Percentiles rank a stretch among this genome's conserved stretches.
Evolutionary conservation across 2,329 filamentous ascomycete genomes (phyloP).

Genomic region (Penicillium paneum): DNA sequence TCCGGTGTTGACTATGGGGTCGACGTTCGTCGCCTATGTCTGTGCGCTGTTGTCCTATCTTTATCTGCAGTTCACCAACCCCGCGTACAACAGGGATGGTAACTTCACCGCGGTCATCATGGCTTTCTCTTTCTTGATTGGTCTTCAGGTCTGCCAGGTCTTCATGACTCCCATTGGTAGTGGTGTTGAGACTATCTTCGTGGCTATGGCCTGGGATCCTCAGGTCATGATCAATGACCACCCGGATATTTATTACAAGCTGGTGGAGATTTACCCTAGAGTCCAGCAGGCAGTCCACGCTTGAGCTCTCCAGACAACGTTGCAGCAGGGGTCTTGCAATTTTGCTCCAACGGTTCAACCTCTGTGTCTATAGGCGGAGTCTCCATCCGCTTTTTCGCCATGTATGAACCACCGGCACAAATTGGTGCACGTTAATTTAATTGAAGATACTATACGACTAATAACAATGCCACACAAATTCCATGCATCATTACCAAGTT

Average conservation of each 20-base stretch:
- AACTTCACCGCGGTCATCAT: conserved; percentile 73
- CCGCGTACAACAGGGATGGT: conserved; percentile 68
- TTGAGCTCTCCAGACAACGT: conserved; percentile 23
- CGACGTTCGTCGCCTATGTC: conserved; percentile 77
- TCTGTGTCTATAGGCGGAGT: neutral
- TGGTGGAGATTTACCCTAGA: conserved; percentile 79
- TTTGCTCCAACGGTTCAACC: neutral
- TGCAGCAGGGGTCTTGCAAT: neutral
- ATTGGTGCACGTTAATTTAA: neutral
- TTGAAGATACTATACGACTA: neutral
- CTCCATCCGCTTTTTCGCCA: neutral
- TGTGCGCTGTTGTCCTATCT: conserved; percentile 79
- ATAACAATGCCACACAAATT: neutral
- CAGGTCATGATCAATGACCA: conserved; percentile 74
- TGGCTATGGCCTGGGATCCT: conserved; percentile 66
- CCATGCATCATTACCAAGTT: conserved; percentile 20
- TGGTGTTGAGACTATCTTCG: conserved; percentile 90
- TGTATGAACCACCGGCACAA: neutral
- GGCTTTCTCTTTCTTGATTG: conserved; percentile 84
- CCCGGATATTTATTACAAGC: conserved; percentile 72
- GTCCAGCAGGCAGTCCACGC: conserved; percentile 75
- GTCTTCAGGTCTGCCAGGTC: conserved; percentile 82
- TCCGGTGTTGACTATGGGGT: conserved; percentile 70
- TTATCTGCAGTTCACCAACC: conserved; percentile 80
- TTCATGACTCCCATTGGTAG: conserved; percentile 85